Conservation (phyloP, 2,329 filamentous ascomycete species). For the Stylonectria norvegica region DNA sequence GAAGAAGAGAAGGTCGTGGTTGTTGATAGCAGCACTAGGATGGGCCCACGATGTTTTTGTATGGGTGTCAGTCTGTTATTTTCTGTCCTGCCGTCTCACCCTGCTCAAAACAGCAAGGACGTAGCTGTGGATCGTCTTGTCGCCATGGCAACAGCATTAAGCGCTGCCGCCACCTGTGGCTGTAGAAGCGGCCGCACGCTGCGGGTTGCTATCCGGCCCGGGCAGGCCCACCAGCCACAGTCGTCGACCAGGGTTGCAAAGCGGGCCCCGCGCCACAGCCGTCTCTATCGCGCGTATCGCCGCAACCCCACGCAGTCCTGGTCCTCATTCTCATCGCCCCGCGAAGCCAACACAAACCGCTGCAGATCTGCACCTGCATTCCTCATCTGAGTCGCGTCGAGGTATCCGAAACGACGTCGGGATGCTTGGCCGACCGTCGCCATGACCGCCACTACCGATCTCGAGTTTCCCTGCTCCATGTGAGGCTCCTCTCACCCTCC, state of each 20-base stretch:
- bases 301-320: not conserved
- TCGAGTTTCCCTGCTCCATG: slow-evolving; percentile 62
- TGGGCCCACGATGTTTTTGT: slow-evolving; percentile 33
- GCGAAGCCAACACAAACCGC: not conserved
- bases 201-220: not conserved
- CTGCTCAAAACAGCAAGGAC: slow-evolving; percentile 24
- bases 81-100: slow-evolving; percentile 14
- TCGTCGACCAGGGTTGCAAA: not conserved
- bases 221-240: not conserved
- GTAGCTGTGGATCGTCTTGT: slow-evolving; percentile 16
- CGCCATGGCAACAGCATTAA: slow-evolving; percentile 17
- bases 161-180: slow-evolving; percentile 3
- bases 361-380: slow-evolving; percentile 1
- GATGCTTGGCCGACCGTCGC: slow-evolving; percentile 17
- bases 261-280: not conserved
- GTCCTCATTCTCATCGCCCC: slow-evolving; percentile 7
- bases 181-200: not conserved
- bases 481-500: slow-evolving; percentile 35
- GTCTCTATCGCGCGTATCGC: not conserved
- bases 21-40: slow-evolving; percentile 18
- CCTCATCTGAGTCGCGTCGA: not conserved
- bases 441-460: slow-evolving; percentile 42
- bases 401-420: slow-evolving; percentile 2
- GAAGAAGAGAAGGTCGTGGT: slow-evolving; percentile 21
- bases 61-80: slow-evolving; percentile 28